Percentiles rank a stretch among this genome's conserved stretches.
phyloP scores from a whole-genome alignment of 2,329 filamentous ascomycete genomes.

The Alternaria sp. region DNA sequence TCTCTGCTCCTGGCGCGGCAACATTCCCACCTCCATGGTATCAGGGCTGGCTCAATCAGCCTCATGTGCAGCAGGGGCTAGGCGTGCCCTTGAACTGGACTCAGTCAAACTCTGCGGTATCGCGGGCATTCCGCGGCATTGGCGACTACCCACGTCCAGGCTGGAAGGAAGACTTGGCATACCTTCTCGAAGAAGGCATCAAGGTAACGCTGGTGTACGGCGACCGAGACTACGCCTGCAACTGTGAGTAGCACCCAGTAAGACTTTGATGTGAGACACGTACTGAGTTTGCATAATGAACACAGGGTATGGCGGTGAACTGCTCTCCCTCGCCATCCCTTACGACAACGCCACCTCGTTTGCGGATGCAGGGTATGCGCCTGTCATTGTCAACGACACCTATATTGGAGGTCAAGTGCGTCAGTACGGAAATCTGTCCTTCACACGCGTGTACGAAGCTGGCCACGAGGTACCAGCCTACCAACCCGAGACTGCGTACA shows the following conservation, averaged over 20 bases:
- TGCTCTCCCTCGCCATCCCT: conserved; percentile 67
- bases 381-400: conserved; percentile 72
- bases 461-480: conserved; percentile 62
- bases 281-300: not conserved
- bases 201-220: conserved; percentile 45
- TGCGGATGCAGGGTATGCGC: conserved; percentile 72
- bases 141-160: conserved; percentile 60
- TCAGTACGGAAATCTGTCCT: conserved; percentile 74
- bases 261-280: not conserved
- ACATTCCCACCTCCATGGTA: conserved; percentile 53
- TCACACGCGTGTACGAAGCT: conserved; percentile 61
- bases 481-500: conserved; percentile 60
- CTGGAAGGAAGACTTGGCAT: conserved; percentile 59
- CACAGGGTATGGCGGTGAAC: conserved; percentile 73
- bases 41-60: conserved; percentile 64
- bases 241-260: conserved; percentile 51
- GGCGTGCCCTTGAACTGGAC: conserved; percentile 69
- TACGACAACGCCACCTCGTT: conserved; percentile 65
- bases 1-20: conserved; percentile 60
- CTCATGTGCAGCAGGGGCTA: conserved; percentile 62
- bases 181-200: conserved; percentile 60
- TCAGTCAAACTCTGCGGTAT: conserved; percentile 51
- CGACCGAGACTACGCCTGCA: conserved; percentile 57
- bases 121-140: conserved; percentile 56
- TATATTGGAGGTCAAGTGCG: conserved; percentile 77